Evolutionary conservation across 1,139 yeast species (phyloP).

Genomic region (Groenewaldozyma auringiensis): DNA sequence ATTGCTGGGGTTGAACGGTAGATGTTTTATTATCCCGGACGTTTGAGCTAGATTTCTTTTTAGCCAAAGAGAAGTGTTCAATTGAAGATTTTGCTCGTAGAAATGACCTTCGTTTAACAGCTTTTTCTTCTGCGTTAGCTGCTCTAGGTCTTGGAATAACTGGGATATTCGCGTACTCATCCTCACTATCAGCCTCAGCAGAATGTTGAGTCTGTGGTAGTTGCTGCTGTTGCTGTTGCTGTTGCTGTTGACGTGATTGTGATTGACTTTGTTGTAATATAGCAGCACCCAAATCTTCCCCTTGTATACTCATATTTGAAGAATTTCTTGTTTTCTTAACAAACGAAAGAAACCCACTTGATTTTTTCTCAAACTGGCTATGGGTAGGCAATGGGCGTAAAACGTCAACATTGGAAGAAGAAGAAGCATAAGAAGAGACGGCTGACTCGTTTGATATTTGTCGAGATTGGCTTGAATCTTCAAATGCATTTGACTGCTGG

Average conservation of each 20-base stretch:
- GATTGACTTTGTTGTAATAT: slow-evolving; percentile 1
- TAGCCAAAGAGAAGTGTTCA: slow-evolving; percentile 17
- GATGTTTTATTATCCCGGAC: slow-evolving; percentile 1
- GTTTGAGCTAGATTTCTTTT: slow-evolving; percentile 7
- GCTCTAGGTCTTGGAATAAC: not conserved
- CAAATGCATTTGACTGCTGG: not conserved
- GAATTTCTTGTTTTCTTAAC: slow-evolving; percentile 10
- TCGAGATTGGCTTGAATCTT: not conserved
- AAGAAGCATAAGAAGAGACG: too few relatives aligned
- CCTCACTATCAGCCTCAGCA: slow-evolving; percentile 3
- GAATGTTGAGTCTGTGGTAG: not conserved
- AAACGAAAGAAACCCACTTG: not conserved
- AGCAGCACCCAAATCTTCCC: slow-evolving; percentile 19
- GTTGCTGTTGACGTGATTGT: not conserved
- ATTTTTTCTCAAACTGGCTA: not conserved
- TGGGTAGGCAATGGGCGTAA: not conserved
- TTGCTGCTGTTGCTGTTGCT: not conserved
- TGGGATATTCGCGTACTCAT: slow-evolving; percentile 1
- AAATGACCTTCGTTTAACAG: slow-evolving; percentile 22
- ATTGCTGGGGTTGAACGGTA: slow-evolving; percentile 3
- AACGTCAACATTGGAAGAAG: not conserved
- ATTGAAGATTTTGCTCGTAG: slow-evolving; percentile 26
- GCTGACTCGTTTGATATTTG: not conserved
- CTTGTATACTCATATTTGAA: slow-evolving; percentile 14
- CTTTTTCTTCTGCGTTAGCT: slow-evolving; percentile 7